Evolutionary conservation across 108 stramenopile genomes (phyloP), one percentile per base, ranked within the genome.

Genomic region (Nitzschia sp.): DNA sequence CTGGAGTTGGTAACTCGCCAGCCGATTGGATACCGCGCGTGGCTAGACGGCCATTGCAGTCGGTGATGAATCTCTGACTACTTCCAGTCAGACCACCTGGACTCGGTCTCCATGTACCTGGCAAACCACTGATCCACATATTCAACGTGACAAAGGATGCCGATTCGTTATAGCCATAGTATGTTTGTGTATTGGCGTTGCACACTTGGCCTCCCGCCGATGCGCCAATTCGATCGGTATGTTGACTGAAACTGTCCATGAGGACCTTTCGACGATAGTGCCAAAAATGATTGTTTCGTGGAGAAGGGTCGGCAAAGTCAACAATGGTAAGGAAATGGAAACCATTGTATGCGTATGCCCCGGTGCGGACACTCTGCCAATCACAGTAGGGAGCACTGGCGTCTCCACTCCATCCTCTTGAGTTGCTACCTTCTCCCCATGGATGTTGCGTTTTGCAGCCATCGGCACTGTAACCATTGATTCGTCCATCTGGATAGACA

Each of bases 211-310:
- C 61, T 26, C 61, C 70, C n/a, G 61, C 10, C 19, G 51, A 48
- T 12, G 17, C 37, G 10, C 69, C 69, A 15, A 63, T 37, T 43
- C 70, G 51, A 71, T 71, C 70, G 6, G 70, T 60, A 48, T 71
- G 70, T 17, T 63, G 60, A 41, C 56, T 58, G 41, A 71, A 71
- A 56, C 56, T 48, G 54, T 71, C 70, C 52, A 71, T 71, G 51
- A 71, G 39, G 7, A 71, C 70, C 41, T 71, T 71, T 8, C 70
- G 60, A 41, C 41, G 59, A 25, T 48, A 71, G 41, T 71, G 70
- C 70, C 70, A 71, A 51, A 71, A 71, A 22, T 71, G 70, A 26
- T 71, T 71, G 60, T 71, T 71, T 34, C 70, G 50, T 8, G 70
- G 70, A 26, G 61, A 51, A 17, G 70, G 70, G 53, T 71, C 59